Conservation (phyloP, 2,329 filamentous ascomycete genomes). For the Scopulariopsis brevicaulis region DNA sequence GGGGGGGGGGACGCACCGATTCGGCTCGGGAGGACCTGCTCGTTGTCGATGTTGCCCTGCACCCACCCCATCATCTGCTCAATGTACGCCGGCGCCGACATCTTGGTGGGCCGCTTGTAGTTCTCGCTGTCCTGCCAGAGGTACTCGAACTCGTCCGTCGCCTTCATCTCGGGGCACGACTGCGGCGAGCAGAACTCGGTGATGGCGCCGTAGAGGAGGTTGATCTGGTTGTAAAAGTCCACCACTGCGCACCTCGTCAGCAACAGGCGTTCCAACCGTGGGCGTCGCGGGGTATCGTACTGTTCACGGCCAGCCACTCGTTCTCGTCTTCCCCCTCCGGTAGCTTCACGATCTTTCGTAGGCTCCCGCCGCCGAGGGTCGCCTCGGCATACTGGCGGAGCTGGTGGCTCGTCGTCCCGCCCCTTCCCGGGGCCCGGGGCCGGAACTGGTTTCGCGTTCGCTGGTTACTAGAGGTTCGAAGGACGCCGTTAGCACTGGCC, state of each 20-base stretch:
- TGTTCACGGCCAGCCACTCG: conserved; percentile 96
- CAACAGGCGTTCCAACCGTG: not conserved
- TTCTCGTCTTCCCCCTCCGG: conserved; percentile 96
- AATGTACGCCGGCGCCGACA: conserved; percentile 94
- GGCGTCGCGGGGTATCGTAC: conserved; percentile 36
- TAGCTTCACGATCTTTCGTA: conserved; percentile 92
- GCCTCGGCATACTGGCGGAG: conserved; percentile 97
- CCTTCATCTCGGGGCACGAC: conserved; percentile 98
- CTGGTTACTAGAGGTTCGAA: conserved; percentile 52
- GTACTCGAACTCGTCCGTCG: conserved; percentile 99
- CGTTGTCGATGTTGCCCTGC: conserved; percentile 89
- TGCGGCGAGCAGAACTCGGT: conserved; percentile 98
- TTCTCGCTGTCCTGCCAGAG: conserved; percentile 95
- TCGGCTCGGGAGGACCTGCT: conserved; percentile 85
- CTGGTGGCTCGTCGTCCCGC: conserved; percentile 80
- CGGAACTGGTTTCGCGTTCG: conserved; percentile 86
- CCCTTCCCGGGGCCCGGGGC: conserved; percentile 72
- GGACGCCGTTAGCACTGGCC: not conserved
- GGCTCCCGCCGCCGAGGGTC: conserved; percentile 84
- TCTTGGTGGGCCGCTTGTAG: conserved; percentile 94
- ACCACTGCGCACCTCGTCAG: conserved; percentile 54
- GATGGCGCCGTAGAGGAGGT: conserved; percentile 95
- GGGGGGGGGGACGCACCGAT: conserved; percentile 47
- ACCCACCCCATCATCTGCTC: conserved; percentile 98
- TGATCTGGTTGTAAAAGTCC: conserved; percentile 99